Evolutionary conservation across 1,139 yeast genomes (phyloP).

Genomic region (Taiozyma sp.): DNA sequence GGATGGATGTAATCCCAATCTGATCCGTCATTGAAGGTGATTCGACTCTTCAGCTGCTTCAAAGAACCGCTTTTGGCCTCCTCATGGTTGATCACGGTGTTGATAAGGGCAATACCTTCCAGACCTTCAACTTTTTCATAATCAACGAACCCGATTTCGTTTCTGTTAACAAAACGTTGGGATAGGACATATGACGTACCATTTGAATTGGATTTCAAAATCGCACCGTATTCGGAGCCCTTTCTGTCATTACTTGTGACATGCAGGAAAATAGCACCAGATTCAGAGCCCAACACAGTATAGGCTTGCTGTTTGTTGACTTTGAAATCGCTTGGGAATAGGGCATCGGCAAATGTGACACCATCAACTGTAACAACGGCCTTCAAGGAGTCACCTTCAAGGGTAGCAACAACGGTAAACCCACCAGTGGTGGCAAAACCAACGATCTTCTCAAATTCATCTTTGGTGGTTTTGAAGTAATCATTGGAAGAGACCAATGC

Average conservation of each 20-base stretch:
- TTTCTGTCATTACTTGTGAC: conserved; percentile 57
- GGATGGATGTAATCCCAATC: conserved; percentile 74
- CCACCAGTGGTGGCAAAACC: conserved; percentile 67
- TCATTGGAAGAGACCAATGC: conserved; percentile 49
- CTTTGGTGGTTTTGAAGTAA: conserved; percentile 39
- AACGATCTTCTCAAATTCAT: conserved; percentile 46
- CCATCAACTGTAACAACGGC: conserved; percentile 86
- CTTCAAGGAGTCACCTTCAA: conserved; percentile 37
- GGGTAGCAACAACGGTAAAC: conserved; percentile 68
- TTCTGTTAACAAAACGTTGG: conserved; percentile 72
- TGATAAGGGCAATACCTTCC: conserved; percentile 83
- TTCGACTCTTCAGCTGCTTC: conserved; percentile 63
- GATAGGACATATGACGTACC: conserved; percentile 88
- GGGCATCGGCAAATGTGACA: conserved; percentile 68
- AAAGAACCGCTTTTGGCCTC: conserved; percentile 36
- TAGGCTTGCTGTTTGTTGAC: conserved; percentile 72
- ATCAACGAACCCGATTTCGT: conserved; percentile 74
- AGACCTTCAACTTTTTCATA: conserved; percentile 80
- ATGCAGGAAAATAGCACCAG: conserved; percentile 78
- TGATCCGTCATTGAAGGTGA: conserved; percentile 91
- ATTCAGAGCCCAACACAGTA: conserved; percentile 73
- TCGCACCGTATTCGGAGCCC: conserved; percentile 66
- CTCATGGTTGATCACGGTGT: conserved; percentile 55
- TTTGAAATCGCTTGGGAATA: conserved; percentile 67
- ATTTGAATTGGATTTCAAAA: conserved; percentile 90